Percentiles rank a stretch among this genome's conserved stretches.
Evolutionary conservation across 306 rosid genomes (phyloP).

Genomic region (Cucumis cinereus): DNA sequence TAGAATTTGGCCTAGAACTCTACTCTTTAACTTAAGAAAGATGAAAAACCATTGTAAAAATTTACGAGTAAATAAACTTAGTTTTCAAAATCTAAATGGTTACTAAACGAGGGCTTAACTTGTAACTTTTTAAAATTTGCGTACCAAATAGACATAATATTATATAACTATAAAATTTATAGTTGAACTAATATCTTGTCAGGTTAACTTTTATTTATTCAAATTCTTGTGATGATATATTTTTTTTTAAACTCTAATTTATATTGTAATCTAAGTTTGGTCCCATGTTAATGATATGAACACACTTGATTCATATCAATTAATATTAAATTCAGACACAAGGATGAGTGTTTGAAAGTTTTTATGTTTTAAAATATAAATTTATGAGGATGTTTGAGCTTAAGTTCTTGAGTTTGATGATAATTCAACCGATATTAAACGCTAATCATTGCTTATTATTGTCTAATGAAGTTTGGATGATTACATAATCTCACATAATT

Average conservation of each 20-base stretch:
- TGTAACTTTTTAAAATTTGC: not conserved
- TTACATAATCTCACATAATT: not conserved
- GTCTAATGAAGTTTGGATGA: not conserved
- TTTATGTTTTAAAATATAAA: not conserved
- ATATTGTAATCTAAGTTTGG: not conserved
- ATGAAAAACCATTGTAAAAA: too few species aligned
- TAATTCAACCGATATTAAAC: not conserved
- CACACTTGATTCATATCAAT: not conserved
- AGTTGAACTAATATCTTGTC: not conserved
- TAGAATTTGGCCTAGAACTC: too few species aligned
- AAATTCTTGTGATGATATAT: not conserved
- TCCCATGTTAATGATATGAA: not conserved
- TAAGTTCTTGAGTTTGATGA: not conserved
- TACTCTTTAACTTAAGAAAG: too few species aligned
- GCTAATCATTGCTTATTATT: not conserved
- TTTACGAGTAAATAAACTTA: too few species aligned
- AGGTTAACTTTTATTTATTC: not conserved
- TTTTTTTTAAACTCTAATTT: not conserved
- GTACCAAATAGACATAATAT: not conserved
- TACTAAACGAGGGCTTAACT: too few species aligned
- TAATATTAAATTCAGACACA: not conserved
- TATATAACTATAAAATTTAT: not conserved
- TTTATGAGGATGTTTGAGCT: not conserved
- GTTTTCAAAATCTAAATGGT: too few species aligned
- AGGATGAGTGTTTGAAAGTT: not conserved